Evolutionary conservation across 73 alveolate species (phyloP).

Genomic region (Tetrahymena malaccensis): DNA sequence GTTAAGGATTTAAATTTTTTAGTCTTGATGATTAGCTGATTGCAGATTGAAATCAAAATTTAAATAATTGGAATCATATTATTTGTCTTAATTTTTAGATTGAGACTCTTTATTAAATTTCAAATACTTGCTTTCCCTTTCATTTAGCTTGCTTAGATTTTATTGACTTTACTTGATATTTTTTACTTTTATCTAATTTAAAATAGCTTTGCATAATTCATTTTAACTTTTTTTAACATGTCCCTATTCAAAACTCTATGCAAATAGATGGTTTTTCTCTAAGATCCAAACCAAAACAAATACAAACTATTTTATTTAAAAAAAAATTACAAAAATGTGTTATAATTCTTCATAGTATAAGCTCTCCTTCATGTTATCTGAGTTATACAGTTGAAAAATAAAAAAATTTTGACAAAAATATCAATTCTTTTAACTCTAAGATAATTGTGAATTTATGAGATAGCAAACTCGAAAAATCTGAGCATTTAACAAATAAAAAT

Average conservation of each 20-base stretch:
- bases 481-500: not conserved
- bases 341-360: not conserved
- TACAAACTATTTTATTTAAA: not conserved
- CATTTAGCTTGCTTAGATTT: not conserved
- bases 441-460: not conserved
- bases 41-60: not conserved
- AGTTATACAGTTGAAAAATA: not conserved
- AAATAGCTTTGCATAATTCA: not conserved
- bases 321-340: not conserved
- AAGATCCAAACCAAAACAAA: not conserved
- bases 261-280: not conserved
- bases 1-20: too few relatives aligned
- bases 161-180: not conserved
- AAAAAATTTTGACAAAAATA: too few relatives aligned
- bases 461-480: not conserved
- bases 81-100: not conserved
- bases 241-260: not conserved
- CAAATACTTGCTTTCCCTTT: not conserved
- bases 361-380: not conserved
- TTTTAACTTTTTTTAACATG: not conserved
- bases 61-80: not conserved
- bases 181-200: not conserved
- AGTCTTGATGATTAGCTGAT: not conserved
- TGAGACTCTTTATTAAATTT: not conserved
- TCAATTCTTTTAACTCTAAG: not conserved